phyloP scores from a whole-genome alignment of 257 asterid genomes.

The Solanum stenotomum region DNA sequence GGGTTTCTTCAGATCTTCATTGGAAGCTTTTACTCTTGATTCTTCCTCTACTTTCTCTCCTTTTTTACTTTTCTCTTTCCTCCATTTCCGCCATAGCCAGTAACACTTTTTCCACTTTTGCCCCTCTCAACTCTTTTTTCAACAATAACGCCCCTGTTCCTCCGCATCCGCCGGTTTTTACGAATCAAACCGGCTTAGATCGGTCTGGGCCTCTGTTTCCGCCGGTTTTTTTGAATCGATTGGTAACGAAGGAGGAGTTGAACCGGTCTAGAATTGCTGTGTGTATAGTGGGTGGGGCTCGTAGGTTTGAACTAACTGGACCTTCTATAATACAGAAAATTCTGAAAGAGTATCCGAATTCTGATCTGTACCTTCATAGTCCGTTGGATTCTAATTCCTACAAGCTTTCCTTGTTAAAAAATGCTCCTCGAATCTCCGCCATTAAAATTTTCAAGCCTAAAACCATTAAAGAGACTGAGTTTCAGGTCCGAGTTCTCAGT shows the following conservation, averaged over 20 bases:
- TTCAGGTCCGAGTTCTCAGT: constrained; percentile 62
- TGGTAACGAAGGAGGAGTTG: constrained; percentile 2
- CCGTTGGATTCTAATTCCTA: constrained; percentile 71
- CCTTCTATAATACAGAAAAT: constrained; percentile 70
- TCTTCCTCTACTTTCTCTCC: constrained; percentile 41
- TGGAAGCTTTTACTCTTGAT: constrained; percentile 43
- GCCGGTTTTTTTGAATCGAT: neutral
- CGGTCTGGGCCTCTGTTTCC: neutral
- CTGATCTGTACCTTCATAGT: constrained; percentile 74
- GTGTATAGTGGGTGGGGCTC: constrained; percentile 96
- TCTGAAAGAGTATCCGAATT: constrained; percentile 43
- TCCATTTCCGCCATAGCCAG: constrained; percentile 16
- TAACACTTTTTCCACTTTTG: neutral
- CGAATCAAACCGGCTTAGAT: neutral
- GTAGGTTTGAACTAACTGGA: constrained; percentile 92
- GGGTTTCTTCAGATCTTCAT: constrained; percentile 38
- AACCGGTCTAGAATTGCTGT: constrained; percentile 65
- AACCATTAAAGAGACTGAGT: constrained; percentile 44
- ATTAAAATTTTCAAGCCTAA: constrained; percentile 57
- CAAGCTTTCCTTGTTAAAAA: constrained; percentile 51
- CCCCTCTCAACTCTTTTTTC: constrained; percentile 51
- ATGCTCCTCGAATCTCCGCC: constrained; percentile 65
- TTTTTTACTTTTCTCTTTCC: constrained; percentile 38
- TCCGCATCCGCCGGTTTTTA: neutral
- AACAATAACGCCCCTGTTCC: neutral